Evolutionary conservation across 352 stramenopile genomes (phyloP).

Genomic region (Pythium inflatum): DNA sequence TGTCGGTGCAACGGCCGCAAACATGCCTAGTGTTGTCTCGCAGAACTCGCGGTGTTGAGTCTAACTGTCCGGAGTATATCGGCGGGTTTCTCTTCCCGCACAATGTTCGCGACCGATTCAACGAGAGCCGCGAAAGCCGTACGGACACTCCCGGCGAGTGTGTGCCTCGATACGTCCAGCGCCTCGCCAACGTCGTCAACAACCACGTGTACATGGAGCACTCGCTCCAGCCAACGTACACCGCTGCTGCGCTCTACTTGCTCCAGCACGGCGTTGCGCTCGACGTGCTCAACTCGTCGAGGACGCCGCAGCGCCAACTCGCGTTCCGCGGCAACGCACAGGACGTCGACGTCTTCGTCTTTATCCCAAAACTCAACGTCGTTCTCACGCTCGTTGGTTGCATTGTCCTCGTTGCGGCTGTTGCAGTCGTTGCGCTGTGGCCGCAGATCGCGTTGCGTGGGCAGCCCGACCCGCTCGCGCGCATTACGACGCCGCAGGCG

Average conservation of each 20-base stretch:
- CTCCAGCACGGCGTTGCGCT: background rate
- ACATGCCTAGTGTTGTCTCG: too few relatives aligned
- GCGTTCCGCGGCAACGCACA: background rate
- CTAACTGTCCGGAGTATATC: background rate
- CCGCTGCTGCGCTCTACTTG: background rate
- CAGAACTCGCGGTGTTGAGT: background rate
- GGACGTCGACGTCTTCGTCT: background rate
- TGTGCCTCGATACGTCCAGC: background rate
- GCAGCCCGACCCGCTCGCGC: background rate
- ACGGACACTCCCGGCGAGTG: background rate
- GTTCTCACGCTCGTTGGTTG: conserved; percentile 3
- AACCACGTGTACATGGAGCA: conserved; percentile 6
- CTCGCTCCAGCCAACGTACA: background rate
- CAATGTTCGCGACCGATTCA: background rate
- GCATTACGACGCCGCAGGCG: background rate
- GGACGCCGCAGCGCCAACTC: background rate
- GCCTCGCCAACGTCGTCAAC: background rate
- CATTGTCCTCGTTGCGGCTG: background rate
- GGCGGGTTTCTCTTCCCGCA: background rate
- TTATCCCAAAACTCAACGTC: background rate
- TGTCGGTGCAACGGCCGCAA: background rate
- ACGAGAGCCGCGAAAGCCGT: background rate
- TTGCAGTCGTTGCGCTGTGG: background rate
- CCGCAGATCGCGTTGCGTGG: background rate
- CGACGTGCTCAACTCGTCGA: background rate